These are phyloP conservation scores for Alnus glutinosa DNA, from an alignment of 306 rosid species.

Conservation along the genomic window DNA sequence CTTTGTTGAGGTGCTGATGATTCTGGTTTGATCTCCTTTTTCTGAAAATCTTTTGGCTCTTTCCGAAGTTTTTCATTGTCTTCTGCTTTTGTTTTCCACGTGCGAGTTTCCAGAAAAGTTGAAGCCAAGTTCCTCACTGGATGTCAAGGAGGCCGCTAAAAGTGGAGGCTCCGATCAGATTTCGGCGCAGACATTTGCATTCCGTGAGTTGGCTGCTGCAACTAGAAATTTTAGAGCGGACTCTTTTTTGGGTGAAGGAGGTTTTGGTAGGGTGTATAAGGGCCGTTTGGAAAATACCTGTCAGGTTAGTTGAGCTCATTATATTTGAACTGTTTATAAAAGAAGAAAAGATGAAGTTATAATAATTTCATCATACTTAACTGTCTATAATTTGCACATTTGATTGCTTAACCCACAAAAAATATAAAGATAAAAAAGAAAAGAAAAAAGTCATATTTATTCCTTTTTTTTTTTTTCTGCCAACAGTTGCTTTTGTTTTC, in stretches of 20 bases:
- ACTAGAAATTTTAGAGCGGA: slow-evolving; percentile 83
- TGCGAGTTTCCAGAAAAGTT: slow-evolving; percentile 46
- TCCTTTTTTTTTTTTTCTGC: background rate
- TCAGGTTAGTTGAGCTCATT: slow-evolving; percentile 56
- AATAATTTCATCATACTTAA: no score
- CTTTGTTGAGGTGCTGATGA: background rate
- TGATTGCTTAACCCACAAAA: background rate
- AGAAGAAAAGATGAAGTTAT: slow-evolving; percentile 11
- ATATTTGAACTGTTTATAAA: slow-evolving; percentile 1
- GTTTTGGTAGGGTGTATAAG: slow-evolving; percentile 88
- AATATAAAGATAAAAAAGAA: background rate
- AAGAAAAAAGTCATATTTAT: background rate
- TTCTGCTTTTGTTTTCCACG: slow-evolving; percentile 18
- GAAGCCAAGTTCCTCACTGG: slow-evolving; percentile 52
- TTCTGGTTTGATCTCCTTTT: background rate
- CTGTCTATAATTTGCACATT: background rate
- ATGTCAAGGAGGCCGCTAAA: slow-evolving; percentile 45
- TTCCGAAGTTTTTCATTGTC: background rate
- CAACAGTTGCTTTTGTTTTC: background rate
- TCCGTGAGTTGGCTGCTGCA: slow-evolving; percentile 90
- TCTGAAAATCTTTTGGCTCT: background rate
- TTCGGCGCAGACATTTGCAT: slow-evolving; percentile 80
- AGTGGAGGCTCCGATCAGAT: slow-evolving; percentile 71
- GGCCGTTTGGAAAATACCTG: slow-evolving; percentile 73
- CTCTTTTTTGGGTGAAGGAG: slow-evolving; percentile 89